Base-by-base conservation (phyloP, 2,329 filamentous ascomycete genomes). In the Tolypocladium tundrense region DNA sequence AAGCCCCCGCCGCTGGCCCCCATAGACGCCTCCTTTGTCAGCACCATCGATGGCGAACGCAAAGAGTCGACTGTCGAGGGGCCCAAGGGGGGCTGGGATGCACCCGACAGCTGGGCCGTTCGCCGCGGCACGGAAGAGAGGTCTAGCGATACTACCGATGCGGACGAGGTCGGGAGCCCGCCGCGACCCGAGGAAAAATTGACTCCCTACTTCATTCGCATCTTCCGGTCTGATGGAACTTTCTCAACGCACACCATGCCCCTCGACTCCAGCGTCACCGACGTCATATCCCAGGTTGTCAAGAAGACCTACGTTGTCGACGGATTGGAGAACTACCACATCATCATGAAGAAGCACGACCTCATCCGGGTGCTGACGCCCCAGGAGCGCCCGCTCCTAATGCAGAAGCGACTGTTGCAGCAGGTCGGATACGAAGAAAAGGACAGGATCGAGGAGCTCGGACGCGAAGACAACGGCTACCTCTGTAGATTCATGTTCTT, bases 391-490 rank as follows among this genome's bases (percentile, higher is more conserved):
- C 94, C 94, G 1, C 80, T 97, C 41, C 79, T 94, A 31, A 91
- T 99, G 67, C 94, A 99, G 71, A 97, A 97, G 73, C 83, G 87
- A 53, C 79, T 99, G 21, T 77, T 99, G 21, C 88, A 96, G 72
- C 91, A 97, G 73, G 88, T 93, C 56, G 94, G 94, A 11, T 99
- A 97, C 68, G 87, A 90, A 58, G 86, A 91, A 39, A 84, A 84
- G 58, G 94, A 99, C 71, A 86, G 85, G 43, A 85, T 99, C 52
- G 93, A 97, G 70, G 94, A 97, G 61, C 84, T 99, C 56, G 94
- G 94, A 35, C 86, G 94, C 58, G 94, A 99, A 72, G 94, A 99
- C 76, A 96, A 97, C 72, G 95, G 92, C 69, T 99, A 97, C 66
- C 81, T 99, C 14, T 96, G 92, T 69, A 89, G 94, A 7, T 97